Evolutionary conservation across 192 early-diverging fungal genomes (phyloP), one percentile per base, ranked within the genome.

Genomic region (Coemansia sp.): DNA sequence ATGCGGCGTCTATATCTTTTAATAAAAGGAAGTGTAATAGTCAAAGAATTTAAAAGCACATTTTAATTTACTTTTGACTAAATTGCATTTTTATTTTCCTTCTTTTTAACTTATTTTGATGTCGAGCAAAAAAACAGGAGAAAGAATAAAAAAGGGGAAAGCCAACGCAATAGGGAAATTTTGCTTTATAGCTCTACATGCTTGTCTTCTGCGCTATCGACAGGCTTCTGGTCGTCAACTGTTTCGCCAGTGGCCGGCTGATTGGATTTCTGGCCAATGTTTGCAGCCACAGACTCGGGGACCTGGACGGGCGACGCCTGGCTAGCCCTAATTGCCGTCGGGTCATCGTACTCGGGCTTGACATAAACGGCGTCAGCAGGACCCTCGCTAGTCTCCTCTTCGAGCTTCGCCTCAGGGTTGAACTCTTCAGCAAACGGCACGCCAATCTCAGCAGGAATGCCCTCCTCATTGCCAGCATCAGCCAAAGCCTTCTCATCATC

Each of bases 401-500:
- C 53, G 6, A 11, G 46, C 46, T 48, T 22, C 46, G 22, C 24
- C 46, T 41, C 53, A 18, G 38, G 18, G 12, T 54, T 17, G 19
- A 41, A 22, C 4, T 17, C 38, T 17, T 17, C 18, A 7, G 15
- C 38, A 21, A 40, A 39, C 8, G 50, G 24, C 4, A 18, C 51
- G 25, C 30, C 59, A n/a, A 47, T 62, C 14, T 62, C 52, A 19
- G 60, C 21, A 37, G 46, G 18, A 15, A 49, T 30, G 27, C 27
- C 56, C 15, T 15, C 42, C 27, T 12, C 55, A 42, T 44, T 42
- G 41, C 17, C 56, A 34, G 19, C 56, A 19, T 34, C 45, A 3
- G 27, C 22, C 6, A 7, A 25, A 21, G 9, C 27, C 9, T 24
- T 27, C 42, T 56, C 40, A 22, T 22, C 55, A 12, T 9, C 22